Evolutionary conservation across 305 asterid genomes (phyloP).

Genomic region (Salvia sclarea): DNA sequence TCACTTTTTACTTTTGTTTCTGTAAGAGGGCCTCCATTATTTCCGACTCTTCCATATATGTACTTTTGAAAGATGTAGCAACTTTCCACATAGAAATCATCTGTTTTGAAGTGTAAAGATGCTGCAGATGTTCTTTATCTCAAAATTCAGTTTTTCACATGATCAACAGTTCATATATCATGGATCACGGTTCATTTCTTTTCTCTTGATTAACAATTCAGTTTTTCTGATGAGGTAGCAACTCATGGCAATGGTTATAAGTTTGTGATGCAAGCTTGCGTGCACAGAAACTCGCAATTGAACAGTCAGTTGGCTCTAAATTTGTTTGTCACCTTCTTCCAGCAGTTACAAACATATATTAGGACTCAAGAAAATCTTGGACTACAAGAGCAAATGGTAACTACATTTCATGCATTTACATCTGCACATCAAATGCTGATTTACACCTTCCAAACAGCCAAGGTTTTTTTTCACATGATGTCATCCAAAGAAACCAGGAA

Average conservation of each 20-base stretch:
- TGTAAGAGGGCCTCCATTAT: neutral
- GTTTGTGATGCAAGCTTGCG: neutral
- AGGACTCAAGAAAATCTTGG: neutral
- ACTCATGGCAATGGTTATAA: neutral
- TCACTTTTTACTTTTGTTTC: neutral
- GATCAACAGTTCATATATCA: neutral
- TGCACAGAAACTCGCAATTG: neutral
- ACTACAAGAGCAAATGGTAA: no score
- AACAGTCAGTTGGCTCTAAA: no score
- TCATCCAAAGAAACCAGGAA: neutral
- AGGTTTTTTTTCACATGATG: neutral
- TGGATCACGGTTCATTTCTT: neutral
- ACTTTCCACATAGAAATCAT: slow-evolving; percentile 21
- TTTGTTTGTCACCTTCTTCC: no score
- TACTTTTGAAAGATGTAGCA: slow-evolving; percentile 12
- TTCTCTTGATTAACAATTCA: neutral
- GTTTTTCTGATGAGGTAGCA: no score
- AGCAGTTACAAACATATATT: no score
- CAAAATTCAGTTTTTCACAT: neutral
- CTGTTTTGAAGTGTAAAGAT: slow-evolving; percentile 10
- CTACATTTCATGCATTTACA: neutral
- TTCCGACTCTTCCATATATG: slow-evolving; percentile 5
- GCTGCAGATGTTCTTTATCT: neutral
- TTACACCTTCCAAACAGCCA: neutral
- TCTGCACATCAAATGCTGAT: neutral